Base-by-base conservation (phyloP, 2,329 filamentous ascomycete genomes). In the Aspergillus uvarum region DNA sequence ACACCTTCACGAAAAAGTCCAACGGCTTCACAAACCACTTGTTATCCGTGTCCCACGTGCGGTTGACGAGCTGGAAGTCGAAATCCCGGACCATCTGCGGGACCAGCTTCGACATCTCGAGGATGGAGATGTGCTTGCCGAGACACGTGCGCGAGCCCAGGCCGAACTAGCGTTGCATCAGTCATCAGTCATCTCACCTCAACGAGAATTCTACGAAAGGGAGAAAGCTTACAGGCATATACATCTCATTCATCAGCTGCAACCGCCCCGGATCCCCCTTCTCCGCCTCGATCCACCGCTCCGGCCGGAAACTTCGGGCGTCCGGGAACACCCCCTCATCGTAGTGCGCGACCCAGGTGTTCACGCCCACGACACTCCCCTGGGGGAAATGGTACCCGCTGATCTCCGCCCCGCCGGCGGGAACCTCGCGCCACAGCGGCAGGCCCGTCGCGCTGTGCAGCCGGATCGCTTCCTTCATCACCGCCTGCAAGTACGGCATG, bases 391-490 rank as follows among this genome's bases (percentile, higher is more conserved):
- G 76, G 7, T 69, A 74, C 47, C 75, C 73, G 1, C 73, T 72
- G 5, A 85, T 73, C 5, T 76, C 73, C 0, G 74, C 72, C 0
- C 83, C 83, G 0, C 74, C 77, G 2, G 73, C 58, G 0, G 82
- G 81, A 0, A 84, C 81, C 0, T 78, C 72, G 4, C 83, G 76
- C 67, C 80, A 80, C n/a, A 85, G 69, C 3, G 81, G 79, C 11
- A 84, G 68, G 4, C 80, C 82, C 0, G 78, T 77, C 0, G 81
- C 79, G 1, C 82, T 76, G 53, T 83, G 80, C 21, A 85, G 70
- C 14, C 84, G 78, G 19, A 85, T 68, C 0, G 80, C 79, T 66
- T 85, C 83, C 54, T 83, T 83, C 44, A 85, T 79, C 3, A 81
- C 77, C 0, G 82, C 82, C 60, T 85, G 79, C 16, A 85, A 73